Evolutionary conservation across 2,329 filamentous ascomycete species (phyloP).

Genomic region (Stagonosporopsis rhizophila): DNA sequence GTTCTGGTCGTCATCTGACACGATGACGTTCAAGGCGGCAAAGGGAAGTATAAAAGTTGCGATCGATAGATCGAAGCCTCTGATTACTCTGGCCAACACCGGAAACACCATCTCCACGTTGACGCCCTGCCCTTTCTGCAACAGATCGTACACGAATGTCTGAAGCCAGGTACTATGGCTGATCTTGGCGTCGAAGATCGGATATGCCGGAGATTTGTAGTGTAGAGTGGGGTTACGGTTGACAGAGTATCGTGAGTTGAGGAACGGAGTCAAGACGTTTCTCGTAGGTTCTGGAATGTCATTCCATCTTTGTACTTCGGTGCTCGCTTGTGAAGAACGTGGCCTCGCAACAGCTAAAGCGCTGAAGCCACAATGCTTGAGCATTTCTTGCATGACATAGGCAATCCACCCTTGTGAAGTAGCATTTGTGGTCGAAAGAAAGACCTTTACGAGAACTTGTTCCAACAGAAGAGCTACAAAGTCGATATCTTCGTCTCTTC

Average conservation of each 20-base stretch:
- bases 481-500: constrained; percentile 77
- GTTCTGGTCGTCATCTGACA: constrained; percentile 72
- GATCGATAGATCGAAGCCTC: constrained; percentile 84
- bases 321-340: constrained; percentile 62
- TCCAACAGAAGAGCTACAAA: constrained; percentile 88
- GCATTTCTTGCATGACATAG: constrained; percentile 91
- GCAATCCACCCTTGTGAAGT: constrained; percentile 89
- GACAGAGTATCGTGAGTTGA: constrained; percentile 82
- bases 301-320: constrained; percentile 77
- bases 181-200: constrained; percentile 73
- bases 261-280: constrained; percentile 85
- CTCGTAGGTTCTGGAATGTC: constrained; percentile 77
- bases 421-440: constrained; percentile 87
- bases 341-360: constrained; percentile 60
- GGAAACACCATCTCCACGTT: constrained; percentile 81
- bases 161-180: constrained; percentile 84
- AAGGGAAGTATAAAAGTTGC: constrained; percentile 90
- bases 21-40: constrained; percentile 79
- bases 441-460: constrained; percentile 87
- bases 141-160: constrained; percentile 78
- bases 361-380: constrained; percentile 77
- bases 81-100: constrained; percentile 80
- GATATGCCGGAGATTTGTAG: constrained; percentile 62
- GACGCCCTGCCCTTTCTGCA: constrained; percentile 76
- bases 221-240: constrained; percentile 47